phyloP scores from a whole-genome alignment of 1,139 yeast genomes.

The Scheffersomyces parashehatae region DNA sequence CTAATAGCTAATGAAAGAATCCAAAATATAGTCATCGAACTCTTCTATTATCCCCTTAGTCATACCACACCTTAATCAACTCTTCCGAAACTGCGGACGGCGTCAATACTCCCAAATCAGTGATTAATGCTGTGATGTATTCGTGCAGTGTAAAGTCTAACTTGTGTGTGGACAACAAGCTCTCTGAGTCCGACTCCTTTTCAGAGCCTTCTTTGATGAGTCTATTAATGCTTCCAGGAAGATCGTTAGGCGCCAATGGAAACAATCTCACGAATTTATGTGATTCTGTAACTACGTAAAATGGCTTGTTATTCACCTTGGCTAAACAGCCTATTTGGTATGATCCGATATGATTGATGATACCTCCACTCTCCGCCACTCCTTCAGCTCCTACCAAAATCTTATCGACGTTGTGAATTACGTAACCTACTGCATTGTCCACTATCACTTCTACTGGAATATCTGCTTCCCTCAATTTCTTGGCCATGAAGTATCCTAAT shows the following conservation, averaged over 20 bases:
- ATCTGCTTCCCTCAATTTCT: slow-evolving; percentile 64
- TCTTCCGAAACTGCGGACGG: slow-evolving; percentile 98
- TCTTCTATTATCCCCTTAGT: slow-evolving; percentile 34
- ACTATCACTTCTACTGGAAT: slow-evolving; percentile 92
- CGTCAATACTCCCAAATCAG: slow-evolving; percentile 94
- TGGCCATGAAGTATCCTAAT: slow-evolving; percentile 78
- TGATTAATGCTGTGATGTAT: slow-evolving; percentile 90
- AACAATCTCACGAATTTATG: slow-evolving; percentile 96
- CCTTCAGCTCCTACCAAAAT: slow-evolving; percentile 98
- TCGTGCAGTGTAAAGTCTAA: slow-evolving; percentile 97
- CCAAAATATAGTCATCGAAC: neutral
- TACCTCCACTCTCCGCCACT: slow-evolving; percentile 98
- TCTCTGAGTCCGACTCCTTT: slow-evolving; percentile 27
- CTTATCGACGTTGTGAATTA: slow-evolving; percentile 88
- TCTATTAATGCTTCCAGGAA: slow-evolving; percentile 63
- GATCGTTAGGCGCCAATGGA: slow-evolving; percentile 91
- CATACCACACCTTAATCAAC: slow-evolving; percentile 96
- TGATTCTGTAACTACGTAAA: slow-evolving; percentile 91
- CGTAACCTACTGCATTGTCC: slow-evolving; percentile 89
- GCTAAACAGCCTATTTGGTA: slow-evolving; percentile 95
- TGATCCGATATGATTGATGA: slow-evolving; percentile 92
- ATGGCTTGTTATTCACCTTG: slow-evolving; percentile 84
- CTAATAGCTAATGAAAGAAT: too few species aligned
- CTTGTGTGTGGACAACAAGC: slow-evolving; percentile 35
- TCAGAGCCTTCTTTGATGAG: slow-evolving; percentile 10